A percentile compares a stretch with the other conserved stretches of the same genome.
phyloP scores from a whole-genome alignment of 371 early-diverging fungal genomes.

The Mucor indicus region DNA sequence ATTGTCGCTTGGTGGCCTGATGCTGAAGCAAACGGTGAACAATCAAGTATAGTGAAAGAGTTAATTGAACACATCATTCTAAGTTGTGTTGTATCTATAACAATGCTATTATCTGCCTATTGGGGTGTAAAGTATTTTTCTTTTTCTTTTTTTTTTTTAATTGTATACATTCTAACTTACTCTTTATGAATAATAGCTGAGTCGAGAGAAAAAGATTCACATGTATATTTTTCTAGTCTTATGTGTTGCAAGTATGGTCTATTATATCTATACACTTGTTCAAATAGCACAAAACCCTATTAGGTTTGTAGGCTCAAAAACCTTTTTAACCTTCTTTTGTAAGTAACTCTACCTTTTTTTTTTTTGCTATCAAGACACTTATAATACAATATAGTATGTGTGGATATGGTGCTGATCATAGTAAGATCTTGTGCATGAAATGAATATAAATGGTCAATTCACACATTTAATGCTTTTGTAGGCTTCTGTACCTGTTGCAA shows the following conservation, averaged over 20 bases:
- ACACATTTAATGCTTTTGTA: neutral
- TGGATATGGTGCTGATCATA: slow-evolving; percentile 30
- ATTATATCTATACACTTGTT: slow-evolving; percentile 71
- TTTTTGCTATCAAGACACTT: neutral
- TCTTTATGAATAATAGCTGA: slow-evolving; percentile 9
- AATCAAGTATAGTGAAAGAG: slow-evolving; percentile 38
- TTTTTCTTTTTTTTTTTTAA: slow-evolving; percentile 23
- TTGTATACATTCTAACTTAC: neutral
- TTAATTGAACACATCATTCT: slow-evolving; percentile 68
- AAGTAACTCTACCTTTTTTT: slow-evolving; percentile 11
- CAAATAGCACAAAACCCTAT: slow-evolving; percentile 58
- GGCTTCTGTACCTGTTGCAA: slow-evolving; percentile 25
- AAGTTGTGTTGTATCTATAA: slow-evolving; percentile 69
- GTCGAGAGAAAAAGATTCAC: slow-evolving; percentile 51
- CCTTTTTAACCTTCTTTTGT: slow-evolving; percentile 71
- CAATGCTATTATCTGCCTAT: slow-evolving; percentile 69
- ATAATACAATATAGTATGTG: slow-evolving; percentile 12
- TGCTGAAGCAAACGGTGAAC: slow-evolving; percentile 50
- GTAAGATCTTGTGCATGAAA: slow-evolving; percentile 6
- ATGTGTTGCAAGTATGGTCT: slow-evolving; percentile 54
- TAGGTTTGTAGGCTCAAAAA: slow-evolving; percentile 53
- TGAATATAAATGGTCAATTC: neutral
- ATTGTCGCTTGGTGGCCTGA: slow-evolving; percentile 55
- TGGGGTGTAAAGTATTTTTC: slow-evolving; percentile 70
- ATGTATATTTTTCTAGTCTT: slow-evolving; percentile 61